phyloP scores from a whole-genome alignment of 805 yeast species.

The Candida hispaniensis region DNA sequence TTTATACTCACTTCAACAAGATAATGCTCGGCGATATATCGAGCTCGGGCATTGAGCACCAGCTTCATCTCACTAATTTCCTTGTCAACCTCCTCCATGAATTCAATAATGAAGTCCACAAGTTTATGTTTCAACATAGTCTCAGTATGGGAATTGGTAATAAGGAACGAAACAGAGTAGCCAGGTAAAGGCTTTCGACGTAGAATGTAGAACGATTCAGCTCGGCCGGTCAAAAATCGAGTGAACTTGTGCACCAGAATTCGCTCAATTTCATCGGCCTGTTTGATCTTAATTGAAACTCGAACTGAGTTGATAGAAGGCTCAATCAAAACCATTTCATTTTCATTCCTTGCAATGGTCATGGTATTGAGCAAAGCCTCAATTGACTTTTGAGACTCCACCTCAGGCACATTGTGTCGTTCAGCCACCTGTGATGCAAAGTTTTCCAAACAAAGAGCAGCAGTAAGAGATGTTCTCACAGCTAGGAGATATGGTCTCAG shows the following conservation, averaged over 20 bases:
- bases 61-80: conserved; percentile 98
- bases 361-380: conserved; percentile 83
- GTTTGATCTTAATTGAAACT: conserved; percentile 85
- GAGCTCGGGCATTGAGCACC: conserved; percentile 92
- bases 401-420: conserved; percentile 95
- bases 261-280: conserved; percentile 94
- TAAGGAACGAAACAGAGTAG: conserved; percentile 84
- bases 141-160: conserved; percentile 91
- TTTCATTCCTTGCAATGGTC: conserved; percentile 84
- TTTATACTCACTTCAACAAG: conserved; percentile 28
- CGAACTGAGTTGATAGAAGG: conserved; percentile 89
- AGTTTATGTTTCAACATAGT: conserved; percentile 90
- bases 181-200: conserved; percentile 87
- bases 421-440: conserved; percentile 93
- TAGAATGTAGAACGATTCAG: conserved; percentile 84
- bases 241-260: conserved; percentile 92
- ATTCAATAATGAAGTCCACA: conserved; percentile 93
- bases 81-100: conserved; percentile 98
- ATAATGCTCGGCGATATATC: conserved; percentile 95
- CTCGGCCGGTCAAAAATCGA: conserved; percentile 86
- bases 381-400: conserved; percentile 64
- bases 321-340: conserved; percentile 85
- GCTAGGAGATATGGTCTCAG: conserved; percentile 90
- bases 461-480: conserved; percentile 85
- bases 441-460: conserved; percentile 84